phyloP scores from a whole-genome alignment of 768 basidiomycete species.

The Phanerochaete carnosa region DNA sequence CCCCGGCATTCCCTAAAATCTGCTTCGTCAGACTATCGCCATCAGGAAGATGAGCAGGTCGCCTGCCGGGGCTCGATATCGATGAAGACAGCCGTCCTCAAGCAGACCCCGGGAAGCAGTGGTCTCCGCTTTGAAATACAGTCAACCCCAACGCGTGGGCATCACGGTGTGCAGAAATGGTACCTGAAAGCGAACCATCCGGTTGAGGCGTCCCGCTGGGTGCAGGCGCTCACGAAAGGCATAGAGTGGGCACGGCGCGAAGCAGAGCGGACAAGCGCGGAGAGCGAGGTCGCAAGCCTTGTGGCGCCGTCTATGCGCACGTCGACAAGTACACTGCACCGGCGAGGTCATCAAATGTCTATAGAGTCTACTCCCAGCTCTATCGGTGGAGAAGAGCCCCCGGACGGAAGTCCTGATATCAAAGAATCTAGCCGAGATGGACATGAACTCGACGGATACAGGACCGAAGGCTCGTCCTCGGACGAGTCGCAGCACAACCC shows the following conservation, averaged over 20 bases:
- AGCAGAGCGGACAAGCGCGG: constrained; percentile 37
- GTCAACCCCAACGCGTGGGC: constrained; percentile 48
- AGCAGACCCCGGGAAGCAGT: constrained; percentile 45
- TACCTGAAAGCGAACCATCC: constrained; percentile 84
- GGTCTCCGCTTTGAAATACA: constrained; percentile 83
- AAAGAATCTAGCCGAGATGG: constrained; percentile 7
- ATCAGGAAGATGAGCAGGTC: constrained; percentile 85
- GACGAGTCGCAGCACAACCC: constrained; percentile 40
- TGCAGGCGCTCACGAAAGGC: constrained; percentile 65
- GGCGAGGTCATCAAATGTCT: constrained; percentile 6
- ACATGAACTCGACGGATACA: constrained; percentile 31
- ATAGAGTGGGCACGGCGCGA: constrained; percentile 69
- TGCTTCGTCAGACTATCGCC: constrained; percentile 60
- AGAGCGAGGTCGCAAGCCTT: constrained; percentile 40
- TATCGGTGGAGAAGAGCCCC: constrained; percentile 20
- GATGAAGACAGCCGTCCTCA: constrained; percentile 75
- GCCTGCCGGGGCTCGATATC: constrained; percentile 86
- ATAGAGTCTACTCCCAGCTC: constrained; percentile 23
- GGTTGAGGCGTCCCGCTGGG: constrained; percentile 88
- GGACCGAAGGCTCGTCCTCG: constrained; percentile 44
- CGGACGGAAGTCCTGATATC: neutral
- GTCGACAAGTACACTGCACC: constrained; percentile 2
- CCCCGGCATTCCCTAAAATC: neutral
- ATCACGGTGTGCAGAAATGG: constrained; percentile 64
- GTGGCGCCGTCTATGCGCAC: constrained; percentile 14